Base-by-base conservation (phyloP, 1,284 basidiomycete genomes). In the Volvariella surrecta region DNA sequence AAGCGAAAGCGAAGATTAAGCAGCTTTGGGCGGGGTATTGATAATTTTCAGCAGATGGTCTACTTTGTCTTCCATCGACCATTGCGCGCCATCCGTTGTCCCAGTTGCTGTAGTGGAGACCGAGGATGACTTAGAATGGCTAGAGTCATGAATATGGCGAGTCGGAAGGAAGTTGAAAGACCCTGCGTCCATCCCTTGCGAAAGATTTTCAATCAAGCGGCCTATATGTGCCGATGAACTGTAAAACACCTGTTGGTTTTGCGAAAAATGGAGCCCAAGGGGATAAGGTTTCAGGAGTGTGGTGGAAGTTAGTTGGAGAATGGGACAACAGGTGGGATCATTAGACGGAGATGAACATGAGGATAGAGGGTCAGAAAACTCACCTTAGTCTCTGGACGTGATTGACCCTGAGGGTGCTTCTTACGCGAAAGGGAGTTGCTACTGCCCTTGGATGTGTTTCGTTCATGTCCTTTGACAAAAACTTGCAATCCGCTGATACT, bases 321-420 rank as follows among this genome's bases (percentile, higher is more conserved):
- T 6, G 34, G n/a, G 34, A 35, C n/a, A 35, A 35, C 15, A 15
- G 15, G 30, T 15, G 15, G 15, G 34, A 7, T 16, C 34, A 35
- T 35, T 16, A 35, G 34, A n/a, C 34, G 18, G n/a, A 6, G 18
- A 19, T 15, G 34, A 35, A 35, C 34, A 35, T 35, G 34, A 35
- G 18, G 18, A 15, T 6, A 35, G 13, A 35, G 6, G 34, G 34
- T 48, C 51, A 41, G 52, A 40, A 46, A 45, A 58, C 68, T 50
- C 60, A 83, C 86, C 74, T 88, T 89, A 18, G 87, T 89, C 58
- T 89, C 86, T 48, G 86, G 86, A 41, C 82, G 73, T 47, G 62
- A 59, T 50, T 73, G 74, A 57, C 65, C 64, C 58, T 71, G 68
- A 35, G 34, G 34, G 38, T 61, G 52, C 62, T 75, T 79, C 63